phyloP scores from a whole-genome alignment of 495 filamentous ascomycete species.

The Amphirosellinia nigrospora region DNA sequence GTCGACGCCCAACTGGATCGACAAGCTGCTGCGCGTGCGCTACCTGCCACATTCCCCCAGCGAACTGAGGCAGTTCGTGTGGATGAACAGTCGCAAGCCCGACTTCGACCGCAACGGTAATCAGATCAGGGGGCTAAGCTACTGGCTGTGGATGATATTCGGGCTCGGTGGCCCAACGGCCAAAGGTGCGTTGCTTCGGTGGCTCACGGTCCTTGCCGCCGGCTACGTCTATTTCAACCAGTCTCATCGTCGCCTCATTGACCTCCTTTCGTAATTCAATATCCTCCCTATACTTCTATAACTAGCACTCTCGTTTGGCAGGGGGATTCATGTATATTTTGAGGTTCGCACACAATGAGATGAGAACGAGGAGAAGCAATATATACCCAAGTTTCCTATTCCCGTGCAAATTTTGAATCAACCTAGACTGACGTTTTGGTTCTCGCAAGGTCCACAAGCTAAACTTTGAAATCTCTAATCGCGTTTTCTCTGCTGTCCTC shows the following conservation, averaged over 20 bases:
- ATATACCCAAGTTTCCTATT: conserved; percentile 11
- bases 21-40: conserved; percentile 72
- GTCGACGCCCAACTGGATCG: conserved; percentile 81
- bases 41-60: conserved; percentile 74
- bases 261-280: background rate
- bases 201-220: conserved; percentile 48
- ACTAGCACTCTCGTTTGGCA: background rate
- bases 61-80: conserved; percentile 62
- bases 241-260: conserved; percentile 16
- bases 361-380: background rate
- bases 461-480: background rate
- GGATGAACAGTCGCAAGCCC: conserved; percentile 64
- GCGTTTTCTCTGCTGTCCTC: background rate
- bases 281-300: background rate
- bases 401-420: background rate
- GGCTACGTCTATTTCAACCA: conserved; percentile 32
- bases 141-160: conserved; percentile 53
- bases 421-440: conserved; percentile 9
- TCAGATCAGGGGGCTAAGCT: conserved; percentile 55
- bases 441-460: conserved; percentile 4
- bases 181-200: conserved; percentile 57
- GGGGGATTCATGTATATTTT: too few species aligned
- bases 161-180: conserved; percentile 52
- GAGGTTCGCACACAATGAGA: background rate
- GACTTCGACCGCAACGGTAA: conserved; percentile 84